Evolutionary conservation across 257 asterid species (phyloP), one percentile per base, ranked within the genome.

Genomic region (Ilex asprella): DNA sequence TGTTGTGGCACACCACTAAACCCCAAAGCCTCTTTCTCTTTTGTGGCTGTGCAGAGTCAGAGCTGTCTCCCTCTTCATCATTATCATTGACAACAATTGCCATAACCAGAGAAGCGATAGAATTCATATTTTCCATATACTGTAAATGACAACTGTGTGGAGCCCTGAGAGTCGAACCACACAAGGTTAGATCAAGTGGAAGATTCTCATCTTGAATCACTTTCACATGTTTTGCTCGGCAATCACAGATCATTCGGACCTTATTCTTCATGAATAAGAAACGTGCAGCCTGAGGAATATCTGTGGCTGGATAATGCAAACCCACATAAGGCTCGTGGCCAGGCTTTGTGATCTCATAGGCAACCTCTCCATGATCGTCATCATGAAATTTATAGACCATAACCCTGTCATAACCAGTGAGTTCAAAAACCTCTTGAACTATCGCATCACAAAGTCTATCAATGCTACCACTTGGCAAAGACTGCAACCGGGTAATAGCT

Each of bases 291-390:
- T 92, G 99, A 2, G 99, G 99, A 58, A 92, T 85, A 76, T 92
- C 99, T 0, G 97, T 92, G 4, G 99, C 95, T 4, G 99, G 99
- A 74, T 88, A 92, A 71, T 92, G 99, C 72, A 92, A 72, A 58
- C 99, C 97, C 55, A 77, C 65, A 53, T 92, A 92, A 58, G 99
- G 97, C 43, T 92, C 97, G 0, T 89, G 94, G 62, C 89, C 95
- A 0, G 97, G 95, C 71, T 86, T 92, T 9, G 91, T 85, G 61
- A 84, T 67, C 84, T 92, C 99, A 0, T 94, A 61, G 27, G 89
- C 65, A 52, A 92, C 99, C 86, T 92, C 99, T 1, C 99, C 99
- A 21, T 92, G 99, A 76, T 92, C 99, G 61, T 92, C 99, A 14
- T 92, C 97, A 15, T 92, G 99, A 70, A 92, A 89, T 70, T 83